A percentile compares a stretch with the other conserved stretches of the same genome.
phyloP scores from a whole-genome alignment of 129 eudicot genomes.

The Calendula officinalis region DNA sequence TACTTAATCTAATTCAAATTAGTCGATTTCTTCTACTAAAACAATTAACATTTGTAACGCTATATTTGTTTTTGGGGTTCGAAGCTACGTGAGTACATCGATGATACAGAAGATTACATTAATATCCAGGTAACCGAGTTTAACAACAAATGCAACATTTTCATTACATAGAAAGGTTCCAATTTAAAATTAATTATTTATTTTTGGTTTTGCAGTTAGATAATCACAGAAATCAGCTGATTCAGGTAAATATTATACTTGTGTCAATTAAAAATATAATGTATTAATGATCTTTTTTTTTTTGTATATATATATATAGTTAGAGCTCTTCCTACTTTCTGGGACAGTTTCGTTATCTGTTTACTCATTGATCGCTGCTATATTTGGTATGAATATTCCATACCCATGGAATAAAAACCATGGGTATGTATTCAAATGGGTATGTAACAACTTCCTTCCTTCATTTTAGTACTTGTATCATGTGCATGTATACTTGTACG shows the following conservation, averaged over 20 bases:
- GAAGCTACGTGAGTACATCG: slow-evolving; percentile 87
- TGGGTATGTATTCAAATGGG: slow-evolving; percentile 75
- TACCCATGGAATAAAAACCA: slow-evolving; percentile 72
- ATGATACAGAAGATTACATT: slow-evolving; percentile 94
- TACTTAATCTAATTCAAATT: neutral
- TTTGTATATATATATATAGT: slow-evolving; percentile 41
- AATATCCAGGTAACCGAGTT: slow-evolving; percentile 72
- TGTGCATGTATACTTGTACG: slow-evolving; percentile 8
- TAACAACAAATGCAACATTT: neutral
- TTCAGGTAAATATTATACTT: slow-evolving; percentile 49
- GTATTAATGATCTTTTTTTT: slow-evolving; percentile 6
- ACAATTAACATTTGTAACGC: neutral
- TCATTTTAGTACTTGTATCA: slow-evolving; percentile 10
- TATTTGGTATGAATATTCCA: slow-evolving; percentile 91
- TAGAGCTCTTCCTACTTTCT: slow-evolving; percentile 79
- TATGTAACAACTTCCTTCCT: slow-evolving; percentile 22
- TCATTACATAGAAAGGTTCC: neutral
- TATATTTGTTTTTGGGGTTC: slow-evolving; percentile 13
- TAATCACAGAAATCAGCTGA: slow-evolving; percentile 87
- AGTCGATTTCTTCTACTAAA: neutral
- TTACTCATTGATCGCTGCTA: slow-evolving; percentile 78
- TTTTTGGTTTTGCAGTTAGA: slow-evolving; percentile 53
- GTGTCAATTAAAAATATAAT: too few species aligned
- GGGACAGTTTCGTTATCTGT: slow-evolving; percentile 78
- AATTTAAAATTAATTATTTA: neutral